Evolutionary conservation across 2,329 filamentous ascomycete species (phyloP).

Genomic region (Zalaria obscura): DNA sequence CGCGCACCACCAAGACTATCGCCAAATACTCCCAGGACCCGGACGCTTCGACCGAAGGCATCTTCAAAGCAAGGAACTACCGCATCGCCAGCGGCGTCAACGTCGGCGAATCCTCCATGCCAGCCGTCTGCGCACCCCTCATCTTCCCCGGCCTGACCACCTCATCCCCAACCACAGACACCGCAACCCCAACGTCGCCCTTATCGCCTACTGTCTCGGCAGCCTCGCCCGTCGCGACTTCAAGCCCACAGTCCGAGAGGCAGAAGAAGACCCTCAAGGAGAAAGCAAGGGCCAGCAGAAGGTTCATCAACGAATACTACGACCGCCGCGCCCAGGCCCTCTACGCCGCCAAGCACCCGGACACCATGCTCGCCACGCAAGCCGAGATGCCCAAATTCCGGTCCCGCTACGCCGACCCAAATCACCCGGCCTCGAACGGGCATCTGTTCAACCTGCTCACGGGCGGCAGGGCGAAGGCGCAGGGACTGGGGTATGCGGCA

Average conservation of each 20-base stretch:
- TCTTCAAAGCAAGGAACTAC: slow-evolving; percentile 14
- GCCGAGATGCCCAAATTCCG: slow-evolving; percentile 26
- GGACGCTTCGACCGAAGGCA: slow-evolving; percentile 1
- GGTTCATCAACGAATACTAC: slow-evolving; percentile 33
- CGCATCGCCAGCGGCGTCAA: slow-evolving; percentile 23
- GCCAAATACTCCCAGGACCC: slow-evolving; percentile 9
- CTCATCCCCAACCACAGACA: slow-evolving; percentile 6
- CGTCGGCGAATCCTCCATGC: slow-evolving; percentile 25
- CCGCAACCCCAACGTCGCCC: background rate
- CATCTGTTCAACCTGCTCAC: slow-evolving; percentile 32
- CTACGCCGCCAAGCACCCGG: slow-evolving; percentile 19
- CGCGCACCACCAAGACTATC: slow-evolving; percentile 20
- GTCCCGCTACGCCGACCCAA: slow-evolving; percentile 37
- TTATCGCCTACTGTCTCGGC: background rate
- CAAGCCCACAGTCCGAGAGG: background rate
- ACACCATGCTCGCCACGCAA: slow-evolving; percentile 9
- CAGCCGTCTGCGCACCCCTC: slow-evolving; percentile 32
- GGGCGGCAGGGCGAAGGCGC: slow-evolving; percentile 23
- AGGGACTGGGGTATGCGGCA: slow-evolving; percentile 3
- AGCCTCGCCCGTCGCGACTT: background rate
- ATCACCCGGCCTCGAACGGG: slow-evolving; percentile 36
- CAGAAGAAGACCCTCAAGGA: slow-evolving; percentile 11
- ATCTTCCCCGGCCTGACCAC: slow-evolving; percentile 32
- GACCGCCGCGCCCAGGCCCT: slow-evolving; percentile 34
- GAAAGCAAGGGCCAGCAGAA: slow-evolving; percentile 12